Conservation (phyloP, 345 rosid genomes). For the Euphorbia peplus region DNA sequence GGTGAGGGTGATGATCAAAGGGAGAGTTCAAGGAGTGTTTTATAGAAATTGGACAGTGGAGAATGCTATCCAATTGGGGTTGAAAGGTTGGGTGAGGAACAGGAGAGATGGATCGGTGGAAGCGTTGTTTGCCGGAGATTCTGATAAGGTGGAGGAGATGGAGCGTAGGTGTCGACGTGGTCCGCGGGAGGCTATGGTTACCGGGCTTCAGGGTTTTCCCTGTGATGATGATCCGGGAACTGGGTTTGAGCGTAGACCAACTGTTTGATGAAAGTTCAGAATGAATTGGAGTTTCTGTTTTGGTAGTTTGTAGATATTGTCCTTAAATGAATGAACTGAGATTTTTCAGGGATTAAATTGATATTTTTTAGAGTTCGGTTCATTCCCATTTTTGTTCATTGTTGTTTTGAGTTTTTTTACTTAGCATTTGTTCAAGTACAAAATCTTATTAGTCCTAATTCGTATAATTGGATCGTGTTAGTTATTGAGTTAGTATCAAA, state of each 20-base stretch:
- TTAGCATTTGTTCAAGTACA: no score
- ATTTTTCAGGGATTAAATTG: no score
- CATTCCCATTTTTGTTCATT: no score
- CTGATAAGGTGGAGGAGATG: conserved; percentile 66
- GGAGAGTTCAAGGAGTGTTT: conserved; percentile 90
- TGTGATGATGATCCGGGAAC: conserved; percentile 61
- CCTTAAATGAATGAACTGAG: no score
- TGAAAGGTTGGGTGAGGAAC: conserved; percentile 92
- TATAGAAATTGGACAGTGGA: conserved; percentile 85
- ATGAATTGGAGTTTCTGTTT: conserved; percentile 6
- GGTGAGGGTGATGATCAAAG: conserved; percentile 70
- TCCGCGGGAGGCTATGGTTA: conserved; percentile 71
- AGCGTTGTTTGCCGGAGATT: conserved; percentile 71
- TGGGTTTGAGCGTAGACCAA: conserved; percentile 54
- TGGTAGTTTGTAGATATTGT: conserved; percentile 9
- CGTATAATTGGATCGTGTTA: no score
- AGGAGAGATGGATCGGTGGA: conserved; percentile 85
- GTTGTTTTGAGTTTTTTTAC: no score
- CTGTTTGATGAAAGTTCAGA: conserved; percentile 28
- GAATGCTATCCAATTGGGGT: conserved; percentile 66
- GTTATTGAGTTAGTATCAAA: no score
- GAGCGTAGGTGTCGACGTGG: conserved; percentile 87
- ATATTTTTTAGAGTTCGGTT: no score
- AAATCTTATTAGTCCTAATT: no score
- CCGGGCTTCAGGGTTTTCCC: conserved; percentile 71